phyloP scores from a whole-genome alignment of 2,329 filamentous ascomycete genomes.

The Xylariomycetidae sp. region DNA sequence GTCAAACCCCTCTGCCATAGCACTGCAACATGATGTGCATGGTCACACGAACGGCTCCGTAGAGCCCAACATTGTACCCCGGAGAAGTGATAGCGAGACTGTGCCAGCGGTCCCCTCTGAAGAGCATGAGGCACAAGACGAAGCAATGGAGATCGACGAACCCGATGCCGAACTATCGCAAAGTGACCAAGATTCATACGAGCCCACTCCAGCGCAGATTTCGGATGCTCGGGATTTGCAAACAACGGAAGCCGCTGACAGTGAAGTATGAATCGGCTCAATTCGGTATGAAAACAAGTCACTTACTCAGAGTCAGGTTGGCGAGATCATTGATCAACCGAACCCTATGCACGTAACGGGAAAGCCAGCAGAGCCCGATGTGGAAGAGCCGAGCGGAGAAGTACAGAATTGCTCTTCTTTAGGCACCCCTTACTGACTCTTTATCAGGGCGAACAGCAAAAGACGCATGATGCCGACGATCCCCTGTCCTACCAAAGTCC shows the following conservation, averaged over 20 bases:
- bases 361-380: constrained; percentile 3
- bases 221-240: constrained; percentile 12
- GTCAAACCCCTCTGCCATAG: no score
- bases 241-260: constrained; percentile 7
- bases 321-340: constrained; percentile 19
- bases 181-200: constrained; percentile 17
- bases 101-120: no score
- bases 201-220: constrained; percentile 12
- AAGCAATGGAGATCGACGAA: no score
- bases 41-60: no score
- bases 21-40: no score
- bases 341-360: constrained; percentile 9
- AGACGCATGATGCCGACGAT: constrained; percentile 13
- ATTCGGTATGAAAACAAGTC: constrained; percentile 2
- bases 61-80: no score
- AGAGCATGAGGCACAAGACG: no score
- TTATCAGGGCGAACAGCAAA: constrained; percentile 18
- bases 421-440: constrained; percentile 24
- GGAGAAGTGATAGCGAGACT: no score
- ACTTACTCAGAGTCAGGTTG: constrained; percentile 11
- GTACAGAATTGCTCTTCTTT: constrained; percentile 24
- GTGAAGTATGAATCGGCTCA: constrained; percentile 14
- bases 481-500: constrained; percentile 74
- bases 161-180: constrained; percentile 11
- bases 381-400: constrained; percentile 19